phyloP scores from a whole-genome alignment of 1,284 basidiomycete genomes.

The Trichosporon sp. region DNA sequence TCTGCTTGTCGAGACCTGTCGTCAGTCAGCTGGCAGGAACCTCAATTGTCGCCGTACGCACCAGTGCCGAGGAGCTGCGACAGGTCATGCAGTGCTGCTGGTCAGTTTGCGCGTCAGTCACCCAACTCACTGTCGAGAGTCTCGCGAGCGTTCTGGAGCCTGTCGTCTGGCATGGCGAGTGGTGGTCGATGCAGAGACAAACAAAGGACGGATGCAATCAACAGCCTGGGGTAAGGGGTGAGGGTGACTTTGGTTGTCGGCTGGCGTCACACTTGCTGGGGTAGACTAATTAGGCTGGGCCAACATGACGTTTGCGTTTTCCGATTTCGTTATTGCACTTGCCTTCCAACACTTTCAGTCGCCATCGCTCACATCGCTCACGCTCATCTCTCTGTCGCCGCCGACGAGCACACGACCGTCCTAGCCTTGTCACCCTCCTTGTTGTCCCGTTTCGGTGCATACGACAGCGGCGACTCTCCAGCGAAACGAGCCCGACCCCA shows the following conservation, averaged over 20 bases:
- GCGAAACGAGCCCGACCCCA: background rate
- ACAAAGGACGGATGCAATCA: constrained; percentile 17
- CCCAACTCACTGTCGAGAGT: constrained; percentile 52
- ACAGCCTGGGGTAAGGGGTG: background rate
- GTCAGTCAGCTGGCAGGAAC: background rate
- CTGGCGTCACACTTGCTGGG: background rate
- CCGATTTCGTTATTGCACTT: background rate
- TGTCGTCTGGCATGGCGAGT: constrained; percentile 31
- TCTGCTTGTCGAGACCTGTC: constrained; percentile 53
- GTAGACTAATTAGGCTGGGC: background rate
- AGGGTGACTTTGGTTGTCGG: background rate
- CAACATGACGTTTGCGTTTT: constrained; percentile 15
- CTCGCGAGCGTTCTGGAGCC: constrained; percentile 52
- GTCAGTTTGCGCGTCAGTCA: constrained; percentile 4
- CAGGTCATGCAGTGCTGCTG: constrained; percentile 49
- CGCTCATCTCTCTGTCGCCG: background rate
- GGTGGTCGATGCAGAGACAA: constrained; percentile 17
- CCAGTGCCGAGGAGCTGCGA: constrained; percentile 54
- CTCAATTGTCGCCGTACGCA: constrained; percentile 26
- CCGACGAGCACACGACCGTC: background rate
- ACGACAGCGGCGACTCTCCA: background rate
- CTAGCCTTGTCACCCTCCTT: background rate
- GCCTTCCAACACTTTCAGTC: background rate
- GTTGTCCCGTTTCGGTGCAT: background rate
- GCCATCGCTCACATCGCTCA: background rate